Evolutionary conservation across 2,329 filamentous ascomycete species (phyloP), one percentile per base, ranked within the genome.

Genomic region (Ceratocystis lukuohia): DNA sequence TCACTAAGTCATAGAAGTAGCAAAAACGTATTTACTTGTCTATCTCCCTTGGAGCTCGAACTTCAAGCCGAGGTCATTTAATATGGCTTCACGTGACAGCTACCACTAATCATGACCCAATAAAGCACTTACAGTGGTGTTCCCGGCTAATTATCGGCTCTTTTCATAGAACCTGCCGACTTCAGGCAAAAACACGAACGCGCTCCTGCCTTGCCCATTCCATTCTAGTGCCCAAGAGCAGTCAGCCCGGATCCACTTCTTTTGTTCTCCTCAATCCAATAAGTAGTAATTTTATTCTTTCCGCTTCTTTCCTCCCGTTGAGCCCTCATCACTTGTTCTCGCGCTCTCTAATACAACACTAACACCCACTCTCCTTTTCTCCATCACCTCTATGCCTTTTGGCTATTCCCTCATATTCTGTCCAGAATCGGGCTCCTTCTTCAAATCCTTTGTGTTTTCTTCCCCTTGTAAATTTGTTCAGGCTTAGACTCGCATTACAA

Each of bases 161-260:
- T 12, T 15, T 41, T 12, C 6, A n/a, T 30, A 0, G 5, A 5
- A 17, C 12, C 28, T 30, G 33, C 53, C 3, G 30, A n/a, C 10
- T 15, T 30, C 25, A n/a, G 53, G 25, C 56, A 57, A 30, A 59
- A 59, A 59, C 56, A 59, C 56, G 25, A 59, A 59, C 56, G 56
- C 56, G 56, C 28, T n/a, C 46, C 48, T 20, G 15, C 30, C 48
- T 53, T 53, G 1, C 6, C 8, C 15, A 53, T 3, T 17, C 8
- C 20, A 5, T 6, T 17, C 28, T 33, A 30, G 53, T 28, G 28
- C 56, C 56, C 56, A 28, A 17, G 30, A 15, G 3, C 25, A 59
- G 56, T 53, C 30, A n/a, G 25, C 17, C 25, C 25, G 15, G 28
- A 28, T 59, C 56, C 56, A 59, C 56, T 37, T 59, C 33, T 59